Conservation (phyloP, 2,329 filamentous ascomycete species). For the Aureobasidium uvarum region DNA sequence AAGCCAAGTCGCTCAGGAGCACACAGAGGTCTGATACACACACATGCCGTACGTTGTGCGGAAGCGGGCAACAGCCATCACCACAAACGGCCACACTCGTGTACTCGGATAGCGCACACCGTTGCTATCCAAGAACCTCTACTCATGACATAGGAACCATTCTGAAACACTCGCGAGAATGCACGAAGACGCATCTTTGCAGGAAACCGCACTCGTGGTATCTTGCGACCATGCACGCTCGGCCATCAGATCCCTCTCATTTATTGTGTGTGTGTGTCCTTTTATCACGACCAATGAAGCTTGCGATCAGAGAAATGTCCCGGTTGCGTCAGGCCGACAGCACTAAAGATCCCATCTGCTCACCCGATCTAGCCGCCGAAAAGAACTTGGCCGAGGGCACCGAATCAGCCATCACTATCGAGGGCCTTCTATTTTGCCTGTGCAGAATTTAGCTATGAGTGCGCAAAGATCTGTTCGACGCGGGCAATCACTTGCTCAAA, state of each 20-base stretch:
- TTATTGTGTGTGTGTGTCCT: not conserved
- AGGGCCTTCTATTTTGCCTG: not conserved
- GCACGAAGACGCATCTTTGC: slow-evolving; percentile 21
- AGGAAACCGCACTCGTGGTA: slow-evolving; percentile 8
- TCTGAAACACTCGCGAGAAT: slow-evolving; percentile 19
- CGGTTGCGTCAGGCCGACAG: slow-evolving; percentile 11
- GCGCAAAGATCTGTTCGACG: slow-evolving; percentile 1
- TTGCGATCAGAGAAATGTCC: not conserved
- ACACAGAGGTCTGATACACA: slow-evolving; percentile 9
- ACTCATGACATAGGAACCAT: slow-evolving; percentile 20
- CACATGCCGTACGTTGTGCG: not conserved
- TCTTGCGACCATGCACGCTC: slow-evolving; percentile 18
- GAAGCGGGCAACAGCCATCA: slow-evolving; percentile 21
- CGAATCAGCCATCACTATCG: not conserved
- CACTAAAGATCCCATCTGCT: slow-evolving; percentile 10
- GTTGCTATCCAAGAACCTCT: slow-evolving; percentile 25
- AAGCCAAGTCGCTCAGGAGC: not conserved
- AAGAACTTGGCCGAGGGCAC: not conserved
- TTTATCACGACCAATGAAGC: not conserved
- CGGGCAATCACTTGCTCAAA: not conserved
- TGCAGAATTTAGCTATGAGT: not conserved
- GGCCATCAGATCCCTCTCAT: slow-evolving; percentile 5
- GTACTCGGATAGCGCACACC: slow-evolving; percentile 1
- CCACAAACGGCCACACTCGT: slow-evolving; percentile 16
- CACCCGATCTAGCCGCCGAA: slow-evolving; percentile 6